Conservation (phyloP, 169 alveolate species). For the Babesia ovata region DNA sequence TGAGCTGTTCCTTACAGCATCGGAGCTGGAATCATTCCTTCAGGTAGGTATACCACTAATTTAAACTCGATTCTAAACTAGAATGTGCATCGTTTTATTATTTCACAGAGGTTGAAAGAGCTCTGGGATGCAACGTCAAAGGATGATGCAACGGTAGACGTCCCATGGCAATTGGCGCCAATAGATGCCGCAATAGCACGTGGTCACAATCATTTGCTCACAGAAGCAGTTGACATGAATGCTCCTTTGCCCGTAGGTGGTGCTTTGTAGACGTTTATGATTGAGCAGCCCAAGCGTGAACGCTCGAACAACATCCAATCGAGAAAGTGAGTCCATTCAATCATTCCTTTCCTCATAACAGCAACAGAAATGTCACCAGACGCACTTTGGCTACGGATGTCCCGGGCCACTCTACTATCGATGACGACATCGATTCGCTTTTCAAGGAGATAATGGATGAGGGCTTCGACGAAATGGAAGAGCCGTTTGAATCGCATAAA, state of each 20-base stretch:
- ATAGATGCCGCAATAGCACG: slow-evolving; percentile 30
- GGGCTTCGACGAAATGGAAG: slow-evolving; percentile 26
- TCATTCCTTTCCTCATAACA: neutral
- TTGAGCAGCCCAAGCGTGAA: slow-evolving; percentile 30
- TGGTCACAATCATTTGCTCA: neutral
- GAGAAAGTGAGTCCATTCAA: slow-evolving; percentile 5
- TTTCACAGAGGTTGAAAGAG: slow-evolving; percentile 29
- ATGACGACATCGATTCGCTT: slow-evolving; percentile 39
- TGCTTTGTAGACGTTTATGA: neutral
- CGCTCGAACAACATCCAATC: slow-evolving; percentile 6
- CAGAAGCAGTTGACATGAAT: slow-evolving; percentile 9
- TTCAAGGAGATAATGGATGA: slow-evolving; percentile 45
- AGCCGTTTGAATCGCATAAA: slow-evolving; percentile 20
- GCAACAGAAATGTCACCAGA: slow-evolving; percentile 8
- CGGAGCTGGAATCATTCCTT: slow-evolving; percentile 33
- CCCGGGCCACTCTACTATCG: slow-evolving; percentile 32
- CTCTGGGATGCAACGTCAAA: slow-evolving; percentile 19
- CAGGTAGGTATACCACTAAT: slow-evolving; percentile 3
- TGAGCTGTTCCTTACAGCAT: slow-evolving; percentile 27
- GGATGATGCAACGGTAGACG: slow-evolving; percentile 31
- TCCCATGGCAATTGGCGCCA: slow-evolving; percentile 35
- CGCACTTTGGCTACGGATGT: slow-evolving; percentile 7
- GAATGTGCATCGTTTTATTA: neutral
- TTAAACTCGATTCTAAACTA: neutral
- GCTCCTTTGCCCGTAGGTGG: slow-evolving; percentile 21